Conservation (phyloP, 768 basidiomycete species). For the Termitomyces sp. region DNA sequence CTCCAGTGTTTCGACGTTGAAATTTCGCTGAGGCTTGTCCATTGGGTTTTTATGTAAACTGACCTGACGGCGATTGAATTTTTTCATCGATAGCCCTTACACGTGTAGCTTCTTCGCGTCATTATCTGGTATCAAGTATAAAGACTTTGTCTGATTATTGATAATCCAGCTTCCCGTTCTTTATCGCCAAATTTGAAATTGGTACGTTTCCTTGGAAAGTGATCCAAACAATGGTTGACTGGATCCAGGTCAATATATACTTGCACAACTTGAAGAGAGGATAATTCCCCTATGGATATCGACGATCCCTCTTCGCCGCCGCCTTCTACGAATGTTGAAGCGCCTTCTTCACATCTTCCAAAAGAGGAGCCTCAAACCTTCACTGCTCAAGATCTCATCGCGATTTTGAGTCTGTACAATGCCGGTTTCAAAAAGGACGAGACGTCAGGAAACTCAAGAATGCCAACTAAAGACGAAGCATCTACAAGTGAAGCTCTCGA, state of each 20-base stretch:
- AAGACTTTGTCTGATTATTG: neutral
- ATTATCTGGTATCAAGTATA: neutral
- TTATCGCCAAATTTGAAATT: neutral
- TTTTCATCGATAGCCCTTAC: slow-evolving; percentile 1
- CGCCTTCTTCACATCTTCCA: slow-evolving; percentile 9
- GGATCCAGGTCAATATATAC: neutral
- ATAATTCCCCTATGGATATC: neutral
- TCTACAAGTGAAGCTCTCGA: slow-evolving; percentile 1
- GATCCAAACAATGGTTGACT: neutral
- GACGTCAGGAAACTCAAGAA: neutral
- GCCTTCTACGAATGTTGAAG: neutral
- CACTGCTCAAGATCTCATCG: slow-evolving; percentile 11
- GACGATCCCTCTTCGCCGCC: neutral
- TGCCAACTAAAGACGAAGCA: slow-evolving; percentile 1
- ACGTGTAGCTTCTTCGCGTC: slow-evolving; percentile 1
- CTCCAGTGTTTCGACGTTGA: neutral
- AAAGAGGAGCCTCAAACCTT: slow-evolving; percentile 9
- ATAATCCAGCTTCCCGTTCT: too few species aligned
- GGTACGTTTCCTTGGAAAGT: neutral
- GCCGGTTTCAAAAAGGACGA: neutral
- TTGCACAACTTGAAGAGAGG: neutral
- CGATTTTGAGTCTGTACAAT: slow-evolving; percentile 5
- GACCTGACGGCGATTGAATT: neutral
- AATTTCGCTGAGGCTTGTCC: neutral
- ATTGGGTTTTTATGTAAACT: neutral